Conservation (phyloP, 129 eudicot genomes). For the Escallonia herrerae region DNA sequence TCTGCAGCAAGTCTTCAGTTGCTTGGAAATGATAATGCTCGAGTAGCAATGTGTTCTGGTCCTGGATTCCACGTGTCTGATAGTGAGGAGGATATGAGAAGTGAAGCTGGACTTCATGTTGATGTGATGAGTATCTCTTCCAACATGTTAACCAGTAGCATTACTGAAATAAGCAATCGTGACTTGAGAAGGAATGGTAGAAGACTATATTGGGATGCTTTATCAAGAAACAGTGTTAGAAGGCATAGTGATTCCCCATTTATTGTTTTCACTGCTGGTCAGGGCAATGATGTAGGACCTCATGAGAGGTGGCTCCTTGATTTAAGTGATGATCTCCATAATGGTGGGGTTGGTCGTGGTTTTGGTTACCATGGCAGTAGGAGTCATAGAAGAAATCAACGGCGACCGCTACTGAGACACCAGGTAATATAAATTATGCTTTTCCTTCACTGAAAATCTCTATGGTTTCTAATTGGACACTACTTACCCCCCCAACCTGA, state of each 20-base stretch:
- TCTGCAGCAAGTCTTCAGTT: constrained; percentile 34
- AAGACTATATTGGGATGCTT: constrained; percentile 57
- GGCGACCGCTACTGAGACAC: constrained; percentile 53
- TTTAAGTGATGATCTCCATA: constrained; percentile 44
- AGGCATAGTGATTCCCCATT: constrained; percentile 53
- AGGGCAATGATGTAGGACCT: constrained; percentile 41
- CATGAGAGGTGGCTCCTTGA: constrained; percentile 76
- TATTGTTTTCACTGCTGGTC: constrained; percentile 41
- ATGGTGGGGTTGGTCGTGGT: constrained; percentile 35
- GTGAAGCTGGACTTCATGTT: constrained; percentile 39
- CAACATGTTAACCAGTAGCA: constrained; percentile 24
- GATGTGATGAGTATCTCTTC: constrained; percentile 49
- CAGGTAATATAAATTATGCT: constrained; percentile 32
- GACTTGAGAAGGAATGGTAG: constrained; percentile 61
- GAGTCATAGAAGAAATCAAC: constrained; percentile 35
- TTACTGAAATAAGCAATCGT: constrained; percentile 40
- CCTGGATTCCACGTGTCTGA: constrained; percentile 30
- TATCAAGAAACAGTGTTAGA: constrained; percentile 54
- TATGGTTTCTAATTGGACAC: too few relatives aligned
- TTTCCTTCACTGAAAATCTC: too few relatives aligned
- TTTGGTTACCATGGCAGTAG: constrained; percentile 17
- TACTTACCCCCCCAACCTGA: too few relatives aligned
- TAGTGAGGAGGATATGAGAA: constrained; percentile 24
- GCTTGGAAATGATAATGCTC: constrained; percentile 26
- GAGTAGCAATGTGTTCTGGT: constrained; percentile 28